Conservation (phyloP, 495 filamentous ascomycete species). For the Tetracladium marchalianum region DNA sequence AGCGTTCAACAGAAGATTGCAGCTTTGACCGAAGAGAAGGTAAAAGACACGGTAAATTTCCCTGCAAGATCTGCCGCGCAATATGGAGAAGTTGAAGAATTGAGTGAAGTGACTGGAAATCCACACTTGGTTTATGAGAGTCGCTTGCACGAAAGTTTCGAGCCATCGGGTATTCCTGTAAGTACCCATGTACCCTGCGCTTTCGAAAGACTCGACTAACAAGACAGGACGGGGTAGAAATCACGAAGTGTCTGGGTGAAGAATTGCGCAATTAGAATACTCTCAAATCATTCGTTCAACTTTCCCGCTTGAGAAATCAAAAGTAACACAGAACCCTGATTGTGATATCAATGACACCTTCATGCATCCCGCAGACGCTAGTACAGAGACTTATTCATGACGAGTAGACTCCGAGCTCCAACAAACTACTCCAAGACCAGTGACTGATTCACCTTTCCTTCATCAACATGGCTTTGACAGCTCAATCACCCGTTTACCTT, state of each 20-base stretch:
- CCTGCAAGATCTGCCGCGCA: slow-evolving; percentile 5
- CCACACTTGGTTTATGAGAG: slow-evolving; percentile 64
- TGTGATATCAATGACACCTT: too few species aligned
- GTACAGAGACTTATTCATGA: too few species aligned
- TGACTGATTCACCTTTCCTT: neutral
- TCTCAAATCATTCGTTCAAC: too few species aligned
- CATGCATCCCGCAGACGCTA: too few species aligned
- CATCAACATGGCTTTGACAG: slow-evolving; percentile 11
- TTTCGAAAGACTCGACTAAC: neutral
- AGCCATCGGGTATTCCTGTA: slow-evolving; percentile 45
- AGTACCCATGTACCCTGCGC: neutral
- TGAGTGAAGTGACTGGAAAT: slow-evolving; percentile 42
- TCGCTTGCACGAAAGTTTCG: slow-evolving; percentile 51
- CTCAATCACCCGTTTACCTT: slow-evolving; percentile 18
- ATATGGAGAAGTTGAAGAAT: slow-evolving; percentile 14
- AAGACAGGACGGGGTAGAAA: slow-evolving; percentile 59
- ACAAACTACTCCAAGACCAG: too few species aligned
- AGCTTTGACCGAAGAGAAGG: slow-evolving; percentile 23
- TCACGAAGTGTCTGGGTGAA: slow-evolving; percentile 50
- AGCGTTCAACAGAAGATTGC: slow-evolving; percentile 38
- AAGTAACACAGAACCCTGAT: too few species aligned
- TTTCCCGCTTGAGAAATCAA: too few species aligned
- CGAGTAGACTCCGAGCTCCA: too few species aligned
- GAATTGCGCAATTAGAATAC: neutral
- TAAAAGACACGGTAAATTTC: slow-evolving; percentile 22